Conservation (phyloP, 768 basidiomycete genomes). For the Naganishia friedmannii region DNA sequence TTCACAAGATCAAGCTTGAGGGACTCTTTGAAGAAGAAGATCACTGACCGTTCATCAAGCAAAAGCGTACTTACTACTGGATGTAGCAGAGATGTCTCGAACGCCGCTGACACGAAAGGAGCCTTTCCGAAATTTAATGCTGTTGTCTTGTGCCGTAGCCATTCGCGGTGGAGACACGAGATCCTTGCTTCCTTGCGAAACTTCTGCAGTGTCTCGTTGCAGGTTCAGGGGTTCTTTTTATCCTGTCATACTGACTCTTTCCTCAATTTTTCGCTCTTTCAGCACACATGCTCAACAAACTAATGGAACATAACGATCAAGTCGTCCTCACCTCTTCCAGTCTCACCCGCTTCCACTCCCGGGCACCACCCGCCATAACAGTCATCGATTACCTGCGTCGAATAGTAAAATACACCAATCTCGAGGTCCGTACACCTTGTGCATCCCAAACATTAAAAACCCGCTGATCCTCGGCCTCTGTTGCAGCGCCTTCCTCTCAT, state of each 20-base stretch:
- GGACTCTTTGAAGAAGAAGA: too few species aligned
- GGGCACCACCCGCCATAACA: slow-evolving; percentile 79
- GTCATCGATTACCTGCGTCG: slow-evolving; percentile 90
- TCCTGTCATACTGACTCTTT: not conserved
- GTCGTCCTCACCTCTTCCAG: slow-evolving; percentile 85
- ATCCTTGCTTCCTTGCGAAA: too few species aligned
- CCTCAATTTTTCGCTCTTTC: slow-evolving; percentile 18
- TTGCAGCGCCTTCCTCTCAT: slow-evolving; percentile 51
- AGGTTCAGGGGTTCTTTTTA: not conserved
- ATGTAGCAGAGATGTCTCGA: too few species aligned
- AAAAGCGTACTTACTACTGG: too few species aligned
- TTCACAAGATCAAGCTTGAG: not conserved
- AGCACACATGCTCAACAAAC: slow-evolving; percentile 95
- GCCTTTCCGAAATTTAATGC: too few species aligned
- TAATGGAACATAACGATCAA: slow-evolving; percentile 93
- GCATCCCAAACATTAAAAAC: slow-evolving; percentile 58
- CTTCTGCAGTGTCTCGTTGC: not conserved
- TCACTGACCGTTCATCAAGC: too few species aligned
- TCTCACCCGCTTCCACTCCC: slow-evolving; percentile 93
- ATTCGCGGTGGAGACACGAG: too few species aligned
- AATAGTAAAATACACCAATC: slow-evolving; percentile 90
- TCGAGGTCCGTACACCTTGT: slow-evolving; percentile 65
- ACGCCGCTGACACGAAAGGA: too few species aligned
- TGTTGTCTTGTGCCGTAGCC: too few species aligned
- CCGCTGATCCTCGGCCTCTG: slow-evolving; percentile 63